Conservation (phyloP, 163 green algal species). For the Volvox carteri region DNA sequence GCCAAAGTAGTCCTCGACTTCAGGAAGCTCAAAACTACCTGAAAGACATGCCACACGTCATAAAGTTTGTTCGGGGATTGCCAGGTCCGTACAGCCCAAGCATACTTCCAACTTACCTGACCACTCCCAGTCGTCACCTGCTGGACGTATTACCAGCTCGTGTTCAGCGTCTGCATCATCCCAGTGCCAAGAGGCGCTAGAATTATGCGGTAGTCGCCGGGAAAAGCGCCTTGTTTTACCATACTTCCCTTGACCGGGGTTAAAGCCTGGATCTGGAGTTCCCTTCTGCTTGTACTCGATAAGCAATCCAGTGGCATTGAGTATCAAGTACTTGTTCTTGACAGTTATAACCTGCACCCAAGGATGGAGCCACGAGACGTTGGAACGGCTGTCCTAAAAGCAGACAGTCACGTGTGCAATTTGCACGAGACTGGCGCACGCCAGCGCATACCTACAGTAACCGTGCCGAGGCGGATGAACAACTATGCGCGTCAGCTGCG, state of each 20-base stretch:
- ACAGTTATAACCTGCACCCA: slow-evolving; percentile 85
- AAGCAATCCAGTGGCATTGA: slow-evolving; percentile 88
- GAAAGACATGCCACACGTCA: neutral
- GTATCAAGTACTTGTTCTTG: slow-evolving; percentile 91
- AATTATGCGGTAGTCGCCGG: slow-evolving; percentile 59
- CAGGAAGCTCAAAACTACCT: slow-evolving; percentile 84
- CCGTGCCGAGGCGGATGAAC: too few species aligned
- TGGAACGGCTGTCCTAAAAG: too few species aligned
- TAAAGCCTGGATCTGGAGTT: slow-evolving; percentile 75
- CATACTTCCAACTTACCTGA: slow-evolving; percentile 12
- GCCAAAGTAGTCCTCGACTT: slow-evolving; percentile 90
- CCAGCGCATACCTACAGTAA: too few species aligned
- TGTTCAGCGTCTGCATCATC: slow-evolving; percentile 77
- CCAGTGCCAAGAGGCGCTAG: slow-evolving; percentile 79
- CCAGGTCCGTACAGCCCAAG: too few species aligned
- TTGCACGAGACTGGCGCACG: too few species aligned
- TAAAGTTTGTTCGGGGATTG: too few species aligned
- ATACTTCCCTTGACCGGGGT: slow-evolving; percentile 61
- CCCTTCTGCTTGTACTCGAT: slow-evolving; percentile 91
- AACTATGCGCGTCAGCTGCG: too few species aligned
- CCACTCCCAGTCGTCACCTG: slow-evolving; percentile 63
- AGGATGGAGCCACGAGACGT: too few species aligned
- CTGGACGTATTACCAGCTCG: slow-evolving; percentile 81
- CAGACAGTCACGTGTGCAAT: too few species aligned
- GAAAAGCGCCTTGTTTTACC: slow-evolving; percentile 73